A percentile compares a stretch with the other conserved stretches of the same genome.
These are phyloP conservation scores for Leccinum incarnatum DNA, from an alignment of 768 basidiomycete genomes.

Conservation along the genomic window DNA sequence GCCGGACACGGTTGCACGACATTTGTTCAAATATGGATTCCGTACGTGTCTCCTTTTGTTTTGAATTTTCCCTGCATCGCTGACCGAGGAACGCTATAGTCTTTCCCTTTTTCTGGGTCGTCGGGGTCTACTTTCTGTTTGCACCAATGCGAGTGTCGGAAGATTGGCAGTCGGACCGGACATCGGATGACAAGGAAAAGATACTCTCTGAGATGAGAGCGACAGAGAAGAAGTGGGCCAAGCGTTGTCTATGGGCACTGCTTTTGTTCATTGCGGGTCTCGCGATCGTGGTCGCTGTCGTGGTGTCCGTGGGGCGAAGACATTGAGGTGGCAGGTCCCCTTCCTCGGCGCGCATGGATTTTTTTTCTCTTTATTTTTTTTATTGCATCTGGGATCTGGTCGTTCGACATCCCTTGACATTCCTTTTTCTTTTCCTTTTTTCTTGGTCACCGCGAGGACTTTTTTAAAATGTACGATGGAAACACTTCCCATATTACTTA, in stretches of 20 bases:
- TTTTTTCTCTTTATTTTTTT: background rate
- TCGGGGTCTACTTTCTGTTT: slow-evolving; percentile 54
- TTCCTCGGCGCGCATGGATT: background rate
- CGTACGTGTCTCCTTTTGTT: slow-evolving; percentile 35
- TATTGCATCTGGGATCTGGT: background rate
- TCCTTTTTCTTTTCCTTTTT: slow-evolving; percentile 11
- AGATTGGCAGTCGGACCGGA: slow-evolving; percentile 57
- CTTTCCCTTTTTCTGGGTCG: slow-evolving; percentile 61
- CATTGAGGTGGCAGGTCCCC: slow-evolving; percentile 20
- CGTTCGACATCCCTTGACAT: background rate
- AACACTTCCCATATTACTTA: slow-evolving; percentile 3
- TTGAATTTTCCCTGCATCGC: too few species aligned
- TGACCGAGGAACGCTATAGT: slow-evolving; percentile 32
- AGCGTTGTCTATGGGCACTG: slow-evolving; percentile 53
- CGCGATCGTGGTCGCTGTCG: slow-evolving; percentile 23
- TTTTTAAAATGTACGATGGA: slow-evolving; percentile 9
- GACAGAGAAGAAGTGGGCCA: slow-evolving; percentile 56
- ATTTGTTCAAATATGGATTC: slow-evolving; percentile 63
- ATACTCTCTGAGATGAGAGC: slow-evolving; percentile 47
- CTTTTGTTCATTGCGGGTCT: slow-evolving; percentile 42
- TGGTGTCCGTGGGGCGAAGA: slow-evolving; percentile 11
- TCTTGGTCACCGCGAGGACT: background rate
- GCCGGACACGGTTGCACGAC: slow-evolving; percentile 54
- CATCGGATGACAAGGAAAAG: slow-evolving; percentile 45
- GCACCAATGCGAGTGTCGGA: slow-evolving; percentile 49